Evolutionary conservation across 75 land plant genomes (phyloP).

Genomic region (Pinus taeda): DNA sequence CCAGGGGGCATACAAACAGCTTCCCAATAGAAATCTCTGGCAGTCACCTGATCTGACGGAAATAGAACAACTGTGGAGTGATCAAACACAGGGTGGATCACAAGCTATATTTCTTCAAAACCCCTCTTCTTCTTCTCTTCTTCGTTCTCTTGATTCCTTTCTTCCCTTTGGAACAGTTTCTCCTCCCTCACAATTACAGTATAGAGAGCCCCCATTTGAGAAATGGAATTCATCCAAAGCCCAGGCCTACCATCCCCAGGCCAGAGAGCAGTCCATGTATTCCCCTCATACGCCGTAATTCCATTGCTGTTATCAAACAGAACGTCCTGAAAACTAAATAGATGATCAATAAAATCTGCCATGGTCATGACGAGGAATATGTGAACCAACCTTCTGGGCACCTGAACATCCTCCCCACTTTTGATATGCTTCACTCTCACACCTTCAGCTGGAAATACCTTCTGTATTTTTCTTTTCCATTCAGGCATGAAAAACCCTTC

Average conservation of each 20-base stretch:
- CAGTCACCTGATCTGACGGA: slow-evolving; percentile 54
- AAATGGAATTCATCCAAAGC: slow-evolving; percentile 77
- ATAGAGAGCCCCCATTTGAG: slow-evolving; percentile 79
- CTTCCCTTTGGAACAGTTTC: slow-evolving; percentile 16
- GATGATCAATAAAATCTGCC: slow-evolving; percentile 90
- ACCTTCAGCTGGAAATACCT: slow-evolving; percentile 61
- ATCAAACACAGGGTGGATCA: slow-evolving; percentile 74
- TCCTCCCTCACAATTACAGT: slow-evolving; percentile 66
- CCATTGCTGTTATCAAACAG: slow-evolving; percentile 74
- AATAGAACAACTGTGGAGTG: slow-evolving; percentile 55
- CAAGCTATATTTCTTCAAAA: slow-evolving; percentile 45
- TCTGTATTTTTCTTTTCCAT: slow-evolving; percentile 48
- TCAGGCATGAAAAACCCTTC: not conserved
- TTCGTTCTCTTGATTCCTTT: not conserved
- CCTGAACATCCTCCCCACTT: slow-evolving; percentile 72
- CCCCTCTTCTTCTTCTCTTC: not conserved
- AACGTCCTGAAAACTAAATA: slow-evolving; percentile 68
- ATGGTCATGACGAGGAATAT: slow-evolving; percentile 80
- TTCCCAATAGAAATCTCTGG: slow-evolving; percentile 50
- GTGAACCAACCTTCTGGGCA: slow-evolving; percentile 75
- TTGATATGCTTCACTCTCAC: slow-evolving; percentile 74
- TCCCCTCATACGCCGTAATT: slow-evolving; percentile 52
- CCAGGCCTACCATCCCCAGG: slow-evolving; percentile 91
- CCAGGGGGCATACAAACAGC: not conserved
- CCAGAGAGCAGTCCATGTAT: slow-evolving; percentile 59